These are phyloP conservation scores for Colletotrichum higginsianum DNA, from an alignment of 2,329 filamentous ascomycete species.

Conservation along the genomic window DNA sequence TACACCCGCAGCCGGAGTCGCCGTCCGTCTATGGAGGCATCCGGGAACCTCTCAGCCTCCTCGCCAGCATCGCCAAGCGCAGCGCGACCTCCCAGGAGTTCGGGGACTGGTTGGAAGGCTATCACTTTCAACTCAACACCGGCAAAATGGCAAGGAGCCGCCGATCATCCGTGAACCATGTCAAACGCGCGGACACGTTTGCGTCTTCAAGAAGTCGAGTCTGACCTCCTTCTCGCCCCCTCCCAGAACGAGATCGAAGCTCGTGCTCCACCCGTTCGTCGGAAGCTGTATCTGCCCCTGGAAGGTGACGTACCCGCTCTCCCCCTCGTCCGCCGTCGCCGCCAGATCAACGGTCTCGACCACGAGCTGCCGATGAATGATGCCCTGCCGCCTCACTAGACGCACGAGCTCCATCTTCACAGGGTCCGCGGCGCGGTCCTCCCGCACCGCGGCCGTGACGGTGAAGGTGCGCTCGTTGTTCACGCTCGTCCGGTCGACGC, in stretches of 20 bases:
- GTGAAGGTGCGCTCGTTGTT: constrained; percentile 34
- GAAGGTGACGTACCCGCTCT: constrained; percentile 30
- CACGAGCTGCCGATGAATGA: constrained; percentile 29
- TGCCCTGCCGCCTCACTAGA: constrained; percentile 36
- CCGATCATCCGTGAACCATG: too few relatives aligned
- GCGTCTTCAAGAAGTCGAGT: constrained; percentile 40
- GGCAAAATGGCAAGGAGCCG: neutral
- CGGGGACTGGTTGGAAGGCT: neutral
- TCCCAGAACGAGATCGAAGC: constrained; percentile 39
- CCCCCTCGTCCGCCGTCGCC: constrained; percentile 22
- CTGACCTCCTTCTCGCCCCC: constrained; percentile 26
- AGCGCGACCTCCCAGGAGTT: too few relatives aligned
- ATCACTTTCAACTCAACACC: neutral
- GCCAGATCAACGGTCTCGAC: constrained; percentile 34
- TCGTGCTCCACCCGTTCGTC: constrained; percentile 40
- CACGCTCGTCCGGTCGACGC: constrained; percentile 42
- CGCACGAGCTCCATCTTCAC: constrained; percentile 35
- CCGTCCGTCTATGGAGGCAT: too few relatives aligned
- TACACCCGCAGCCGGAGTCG: too few relatives aligned
- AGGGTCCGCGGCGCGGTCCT: constrained; percentile 22
- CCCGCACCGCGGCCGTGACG: constrained; percentile 38
- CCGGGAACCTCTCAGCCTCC: too few relatives aligned
- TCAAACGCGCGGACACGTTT: constrained; percentile 33
- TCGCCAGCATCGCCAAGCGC: too few relatives aligned
- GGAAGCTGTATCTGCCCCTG: constrained; percentile 31